Base-by-base conservation (phyloP, 345 rosid species). In the Gossypium raimondii region DNA sequence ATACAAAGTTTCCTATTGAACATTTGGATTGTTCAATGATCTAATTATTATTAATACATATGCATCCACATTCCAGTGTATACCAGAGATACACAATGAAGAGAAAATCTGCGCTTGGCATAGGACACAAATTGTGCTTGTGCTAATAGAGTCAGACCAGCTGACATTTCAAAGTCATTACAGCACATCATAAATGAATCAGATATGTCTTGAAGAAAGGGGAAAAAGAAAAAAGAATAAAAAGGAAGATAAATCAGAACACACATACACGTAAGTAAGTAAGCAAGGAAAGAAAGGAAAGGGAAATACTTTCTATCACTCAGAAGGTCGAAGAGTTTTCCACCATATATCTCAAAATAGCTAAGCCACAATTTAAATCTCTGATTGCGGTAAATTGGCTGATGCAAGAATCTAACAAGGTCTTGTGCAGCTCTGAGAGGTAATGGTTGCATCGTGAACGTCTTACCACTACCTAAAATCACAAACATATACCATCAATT, bases 281-380 rank as follows among this genome's bases (percentile, higher is more conserved):
- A 17, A 70, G 17, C 11, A 73, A 27, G 11, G 6, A 27, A 48
- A 48, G 29, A 34, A 12, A 43, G 82, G 17, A 72, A 18, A 61
- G 67, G 11, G 69, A 73, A 70, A n/a, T n/a, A 95, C 97, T 88
- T 95, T 82, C 97, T 89, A 50, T 95, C 99, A 76, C 84, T 81
- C 70, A 95, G 93, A 78, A 95, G 98, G 78, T 95, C 99, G 50
- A 11, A 95, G 71, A 95, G 91, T 76, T 95, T 95, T 80, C 99
- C 99, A 62, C 99, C 99, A 76, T 93, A 95, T 77, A 95, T 95
- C 86, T 95, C 99, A 63, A 95, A 95, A 80, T 78, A 95, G 78
- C 98, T 93, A 81, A 95, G 97, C 98, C 98, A 95, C 84, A 95
- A 81, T 84, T 90, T 93, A 73, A 91, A 92, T 82, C 80, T 85